phyloP scores from a whole-genome alignment of 2,329 filamentous ascomycete genomes.

The Thielaviopsis ethacetica region DNA sequence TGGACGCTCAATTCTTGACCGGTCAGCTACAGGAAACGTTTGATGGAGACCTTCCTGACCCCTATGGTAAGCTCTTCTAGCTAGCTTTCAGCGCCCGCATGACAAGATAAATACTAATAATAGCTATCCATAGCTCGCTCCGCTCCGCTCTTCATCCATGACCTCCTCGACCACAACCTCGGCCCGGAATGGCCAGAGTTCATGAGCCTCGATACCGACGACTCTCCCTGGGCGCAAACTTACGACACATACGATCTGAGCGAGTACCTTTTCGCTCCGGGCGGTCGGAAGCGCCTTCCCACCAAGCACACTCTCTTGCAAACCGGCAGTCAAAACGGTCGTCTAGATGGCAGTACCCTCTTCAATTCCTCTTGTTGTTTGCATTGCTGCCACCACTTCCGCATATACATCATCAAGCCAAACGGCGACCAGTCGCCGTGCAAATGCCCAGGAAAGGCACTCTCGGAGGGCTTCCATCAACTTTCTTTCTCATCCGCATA shows the following conservation, averaged over 20 bases:
- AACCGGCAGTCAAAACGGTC: slow-evolving; percentile 8
- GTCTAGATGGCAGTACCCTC: not conserved
- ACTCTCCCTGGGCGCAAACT: slow-evolving; percentile 3
- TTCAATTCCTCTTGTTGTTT: slow-evolving; percentile 10
- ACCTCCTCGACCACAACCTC: slow-evolving; percentile 13
- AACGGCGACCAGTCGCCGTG: slow-evolving; percentile 9
- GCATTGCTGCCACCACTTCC: slow-evolving; percentile 11
- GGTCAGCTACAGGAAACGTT: slow-evolving; percentile 7
- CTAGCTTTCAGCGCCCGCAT: not conserved
- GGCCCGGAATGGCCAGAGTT: slow-evolving; percentile 12
- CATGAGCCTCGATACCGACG: slow-evolving; percentile 6
- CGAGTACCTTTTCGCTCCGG: slow-evolving; percentile 5
- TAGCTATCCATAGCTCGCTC: slow-evolving; percentile 10
- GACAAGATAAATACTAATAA: not conserved
- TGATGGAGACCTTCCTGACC: slow-evolving; percentile 9
- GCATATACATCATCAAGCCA: slow-evolving; percentile 1
- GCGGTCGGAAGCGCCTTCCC: slow-evolving; percentile 5
- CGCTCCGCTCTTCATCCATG: slow-evolving; percentile 12
- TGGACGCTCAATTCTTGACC: slow-evolving; percentile 4
- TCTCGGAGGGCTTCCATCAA: slow-evolving; percentile 11
- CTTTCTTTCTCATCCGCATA: slow-evolving; percentile 8
- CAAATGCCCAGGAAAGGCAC: slow-evolving; percentile 8
- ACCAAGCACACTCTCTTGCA: slow-evolving; percentile 11
- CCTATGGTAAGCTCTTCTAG: slow-evolving; percentile 9
- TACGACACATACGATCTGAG: slow-evolving; percentile 1